phyloP scores from a whole-genome alignment of 2,329 filamentous ascomycete genomes.

The Bipolaris bicolor region DNA sequence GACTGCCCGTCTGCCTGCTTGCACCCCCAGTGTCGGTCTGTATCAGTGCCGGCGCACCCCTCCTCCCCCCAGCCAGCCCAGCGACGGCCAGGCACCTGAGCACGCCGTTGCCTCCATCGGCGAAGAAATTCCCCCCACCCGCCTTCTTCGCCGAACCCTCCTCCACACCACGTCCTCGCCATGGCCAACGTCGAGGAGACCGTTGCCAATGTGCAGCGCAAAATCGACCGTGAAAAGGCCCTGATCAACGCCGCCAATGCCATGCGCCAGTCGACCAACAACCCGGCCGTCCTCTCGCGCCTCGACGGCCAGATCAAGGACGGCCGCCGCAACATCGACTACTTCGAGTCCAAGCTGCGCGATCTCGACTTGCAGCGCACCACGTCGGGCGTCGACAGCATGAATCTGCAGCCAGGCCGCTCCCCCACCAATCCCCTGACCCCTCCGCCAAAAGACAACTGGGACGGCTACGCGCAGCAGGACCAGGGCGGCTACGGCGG shows the following conservation, averaged over 20 bases:
- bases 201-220: constrained; percentile 83
- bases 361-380: constrained; percentile 85
- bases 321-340: constrained; percentile 89
- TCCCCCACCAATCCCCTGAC: constrained; percentile 48
- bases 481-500: constrained; percentile 70
- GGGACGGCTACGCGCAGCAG: constrained; percentile 56
- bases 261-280: constrained; percentile 96
- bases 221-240: constrained; percentile 97
- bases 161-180: constrained; percentile 29
- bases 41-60: constrained; percentile 27
- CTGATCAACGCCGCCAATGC: constrained; percentile 92
- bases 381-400: constrained; percentile 68
- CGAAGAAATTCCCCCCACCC: constrained; percentile 29
- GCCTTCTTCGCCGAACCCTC: constrained; percentile 30
- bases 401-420: constrained; percentile 64
- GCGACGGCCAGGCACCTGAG: constrained; percentile 35
- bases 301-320: constrained; percentile 95
- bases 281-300: constrained; percentile 85
- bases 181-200: constrained; percentile 67
- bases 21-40: constrained; percentile 31
- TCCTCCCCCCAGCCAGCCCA: constrained; percentile 17
- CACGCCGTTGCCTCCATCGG: constrained; percentile 32
- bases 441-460: constrained; percentile 76
- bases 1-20: constrained; percentile 16
- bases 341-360: constrained; percentile 89